A percentile compares a stretch with the other conserved stretches of the same genome.
Conservation (phyloP, 306 rosid genomes). For the Lagenaria siceraria region DNA sequence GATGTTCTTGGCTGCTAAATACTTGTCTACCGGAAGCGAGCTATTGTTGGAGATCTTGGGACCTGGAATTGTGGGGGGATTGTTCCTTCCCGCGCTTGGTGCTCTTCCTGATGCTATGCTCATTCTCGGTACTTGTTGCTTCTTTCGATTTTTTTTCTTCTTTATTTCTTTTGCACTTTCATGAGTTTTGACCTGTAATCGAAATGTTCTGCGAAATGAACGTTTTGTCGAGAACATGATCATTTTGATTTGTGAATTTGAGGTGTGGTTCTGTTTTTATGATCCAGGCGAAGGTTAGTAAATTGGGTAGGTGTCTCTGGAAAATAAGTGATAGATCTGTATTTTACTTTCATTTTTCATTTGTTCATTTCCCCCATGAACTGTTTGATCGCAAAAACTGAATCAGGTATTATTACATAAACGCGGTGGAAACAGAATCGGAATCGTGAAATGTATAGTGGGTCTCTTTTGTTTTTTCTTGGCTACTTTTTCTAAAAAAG, state of each 20-base stretch:
- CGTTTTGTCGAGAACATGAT: neutral
- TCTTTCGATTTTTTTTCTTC: neutral
- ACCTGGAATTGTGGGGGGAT: slow-evolving; percentile 86
- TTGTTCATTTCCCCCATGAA: neutral
- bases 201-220: neutral
- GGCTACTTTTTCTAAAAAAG: neutral
- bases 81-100: slow-evolving; percentile 69
- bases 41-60: slow-evolving; percentile 83
- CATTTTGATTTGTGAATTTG: neutral
- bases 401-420: no score
- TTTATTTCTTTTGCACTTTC: neutral
- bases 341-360: neutral
- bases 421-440: neutral
- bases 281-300: neutral
- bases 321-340: neutral
- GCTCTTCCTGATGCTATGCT: slow-evolving; percentile 49
- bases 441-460: neutral
- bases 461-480: neutral
- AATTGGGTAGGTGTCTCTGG: neutral
- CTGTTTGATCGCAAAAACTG: neutral
- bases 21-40: slow-evolving; percentile 68
- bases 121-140: slow-evolving; percentile 26
- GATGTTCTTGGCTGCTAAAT: slow-evolving; percentile 65
- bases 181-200: neutral
- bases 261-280: neutral